Percentiles rank a stretch among this genome's conserved stretches.
Evolutionary conservation across 129 eudicot species (phyloP).

Genomic region (Pittosporum tobira): DNA sequence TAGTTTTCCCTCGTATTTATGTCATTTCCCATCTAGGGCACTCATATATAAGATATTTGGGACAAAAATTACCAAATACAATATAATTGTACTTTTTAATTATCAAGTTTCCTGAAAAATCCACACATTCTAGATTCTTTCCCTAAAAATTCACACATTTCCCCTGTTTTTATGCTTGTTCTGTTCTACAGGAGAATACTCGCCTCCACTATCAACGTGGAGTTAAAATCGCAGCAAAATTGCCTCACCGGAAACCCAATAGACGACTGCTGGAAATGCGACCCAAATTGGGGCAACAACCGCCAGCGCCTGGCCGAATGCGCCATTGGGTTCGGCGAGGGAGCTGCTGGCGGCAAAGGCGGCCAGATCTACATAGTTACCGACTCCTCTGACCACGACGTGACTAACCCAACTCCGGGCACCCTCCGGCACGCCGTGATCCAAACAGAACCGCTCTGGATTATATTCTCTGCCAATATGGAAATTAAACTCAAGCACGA

Average conservation of each 20-base stretch:
- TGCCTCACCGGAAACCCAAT: conserved; percentile 92
- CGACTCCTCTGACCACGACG: conserved; percentile 86
- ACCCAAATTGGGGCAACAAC: conserved; percentile 69
- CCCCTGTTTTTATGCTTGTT: conserved; percentile 2
- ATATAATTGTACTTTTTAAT: neutral
- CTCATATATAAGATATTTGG: neutral
- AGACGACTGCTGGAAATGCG: conserved; percentile 96
- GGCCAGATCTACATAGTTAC: conserved; percentile 77
- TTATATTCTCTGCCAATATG: conserved; percentile 60
- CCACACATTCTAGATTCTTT: neutral
- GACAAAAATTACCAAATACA: neutral
- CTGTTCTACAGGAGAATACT: conserved; percentile 43
- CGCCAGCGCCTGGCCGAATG: conserved; percentile 86
- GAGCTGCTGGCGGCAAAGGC: conserved; percentile 79
- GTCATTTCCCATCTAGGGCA: neutral
- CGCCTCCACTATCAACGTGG: conserved; percentile 9
- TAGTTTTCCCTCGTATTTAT: neutral
- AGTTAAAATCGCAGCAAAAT: conserved; percentile 10
- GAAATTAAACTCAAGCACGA: conserved; percentile 72
- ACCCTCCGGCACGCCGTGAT: conserved; percentile 83
- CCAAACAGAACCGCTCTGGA: conserved; percentile 86
- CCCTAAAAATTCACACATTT: conserved; percentile 1
- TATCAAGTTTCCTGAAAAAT: neutral
- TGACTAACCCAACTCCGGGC: conserved; percentile 72
- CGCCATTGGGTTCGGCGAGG: conserved; percentile 76